These are phyloP conservation scores for Magnaporthales sp. DNA, from an alignment of 2,329 filamentous ascomycete species.

Conservation along the genomic window DNA sequence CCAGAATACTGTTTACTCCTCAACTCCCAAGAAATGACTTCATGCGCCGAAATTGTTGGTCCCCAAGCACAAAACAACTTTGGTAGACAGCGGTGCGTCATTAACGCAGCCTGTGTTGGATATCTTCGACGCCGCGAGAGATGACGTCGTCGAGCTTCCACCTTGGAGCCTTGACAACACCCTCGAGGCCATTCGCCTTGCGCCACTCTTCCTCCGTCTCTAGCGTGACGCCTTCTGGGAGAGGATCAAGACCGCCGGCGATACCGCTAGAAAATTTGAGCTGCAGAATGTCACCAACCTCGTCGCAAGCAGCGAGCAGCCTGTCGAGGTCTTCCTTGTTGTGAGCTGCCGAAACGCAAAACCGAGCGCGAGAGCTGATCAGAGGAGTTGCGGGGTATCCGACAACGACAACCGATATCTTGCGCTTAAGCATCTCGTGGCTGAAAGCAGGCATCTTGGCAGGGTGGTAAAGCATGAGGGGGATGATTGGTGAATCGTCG, in stretches of 20 bases:
- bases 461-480: slow-evolving; percentile 91
- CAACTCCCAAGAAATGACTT: neutral
- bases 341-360: slow-evolving; percentile 92
- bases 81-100: neutral
- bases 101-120: slow-evolving; percentile 20
- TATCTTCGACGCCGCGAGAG: slow-evolving; percentile 32
- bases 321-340: slow-evolving; percentile 98
- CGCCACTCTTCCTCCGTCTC: slow-evolving; percentile 66
- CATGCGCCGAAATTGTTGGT: neutral
- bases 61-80: neutral
- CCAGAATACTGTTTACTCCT: neutral
- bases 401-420: slow-evolving; percentile 95
- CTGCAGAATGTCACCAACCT: slow-evolving; percentile 85
- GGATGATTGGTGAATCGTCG: slow-evolving; percentile 96
- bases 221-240: slow-evolving; percentile 61
- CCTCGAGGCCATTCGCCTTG: slow-evolving; percentile 54
- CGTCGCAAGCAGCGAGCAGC: slow-evolving; percentile 79
- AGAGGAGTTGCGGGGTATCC: slow-evolving; percentile 95
- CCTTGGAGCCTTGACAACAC: slow-evolving; percentile 66
- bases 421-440: slow-evolving; percentile 95
- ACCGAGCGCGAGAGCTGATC: slow-evolving; percentile 87
- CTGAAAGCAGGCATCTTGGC: slow-evolving; percentile 98
- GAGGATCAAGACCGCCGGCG: slow-evolving; percentile 74
- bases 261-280: slow-evolving; percentile 96
- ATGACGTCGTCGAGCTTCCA: slow-evolving; percentile 84